Base-by-base conservation (phyloP, 331 rosid genomes). In the Malus hybrid region DNA sequence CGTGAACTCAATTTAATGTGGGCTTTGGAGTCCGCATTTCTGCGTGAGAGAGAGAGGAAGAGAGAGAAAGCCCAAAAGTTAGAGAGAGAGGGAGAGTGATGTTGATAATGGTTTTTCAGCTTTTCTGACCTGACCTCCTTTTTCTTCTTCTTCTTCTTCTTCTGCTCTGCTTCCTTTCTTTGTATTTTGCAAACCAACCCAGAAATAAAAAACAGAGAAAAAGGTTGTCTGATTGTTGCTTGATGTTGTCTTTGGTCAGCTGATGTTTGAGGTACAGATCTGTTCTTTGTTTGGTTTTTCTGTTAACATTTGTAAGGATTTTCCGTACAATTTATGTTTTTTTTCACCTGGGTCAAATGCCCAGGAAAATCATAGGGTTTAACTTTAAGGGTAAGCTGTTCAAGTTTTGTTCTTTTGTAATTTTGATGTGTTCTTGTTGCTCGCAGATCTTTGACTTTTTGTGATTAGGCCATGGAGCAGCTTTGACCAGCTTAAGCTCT, bases 1-100 rank as follows among this genome's bases (percentile, higher is more conserved):
- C 74, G 61, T 83, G 81, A 92, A 86, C 85, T 71, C 78, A 69
- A 85, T 88, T 90, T 80, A 90, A 92, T 75, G 81, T 75, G 80
- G 73, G 61, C 76, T 88, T 92, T 84, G 84, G 78, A 77, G 12
- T 24, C 24, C 24, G 24, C 24, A 24, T 24, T 24, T 24, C 24
- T 24, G 24, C 24, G 24, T 24, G 24, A 24, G 24, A 24, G 24
- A 24, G 24, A 24, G 24, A 24, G 24, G 24, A 24, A 24, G 24
- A 24, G 24, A 24, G 24, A 24, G 24, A 24, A 24, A 24, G 24
- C 78, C 74, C 46, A 59, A 56, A 78, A 69, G 70, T 68, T 31
- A 0, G 42, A 74, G 72, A 36, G 46, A 36, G 73, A 64, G 78
- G 24, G 24, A 24, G 24, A 24, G 24, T 24, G 24, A 24, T 24